Evolutionary conservation across 192 early-diverging fungal species (phyloP).

Genomic region (Backusella westeae): DNA sequence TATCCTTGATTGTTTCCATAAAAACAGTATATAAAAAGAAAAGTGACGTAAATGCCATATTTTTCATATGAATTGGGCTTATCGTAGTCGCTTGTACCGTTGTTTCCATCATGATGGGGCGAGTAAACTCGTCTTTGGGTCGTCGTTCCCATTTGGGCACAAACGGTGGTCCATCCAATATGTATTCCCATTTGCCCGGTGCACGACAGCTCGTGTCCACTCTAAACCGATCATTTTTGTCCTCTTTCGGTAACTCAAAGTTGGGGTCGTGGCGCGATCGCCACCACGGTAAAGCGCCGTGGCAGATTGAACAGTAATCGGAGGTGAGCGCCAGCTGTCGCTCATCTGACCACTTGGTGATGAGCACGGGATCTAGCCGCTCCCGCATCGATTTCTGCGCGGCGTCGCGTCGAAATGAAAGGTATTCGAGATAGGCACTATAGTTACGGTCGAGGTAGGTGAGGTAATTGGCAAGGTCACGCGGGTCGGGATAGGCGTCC

Average conservation of each 20-base stretch:
- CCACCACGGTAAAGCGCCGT: constrained; percentile 6
- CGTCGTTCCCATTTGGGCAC: not conserved
- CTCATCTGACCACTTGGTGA: constrained; percentile 8
- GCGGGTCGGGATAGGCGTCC: constrained; percentile 24
- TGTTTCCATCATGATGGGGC: not conserved
- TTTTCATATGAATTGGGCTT: not conserved
- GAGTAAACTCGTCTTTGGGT: constrained; percentile 12
- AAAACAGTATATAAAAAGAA: not conserved
- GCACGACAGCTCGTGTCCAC: constrained; percentile 2
- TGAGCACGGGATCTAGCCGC: not conserved
- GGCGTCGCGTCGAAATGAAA: not conserved
- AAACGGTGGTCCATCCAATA: not conserved
- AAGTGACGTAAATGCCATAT: not conserved
- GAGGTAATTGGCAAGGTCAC: constrained; percentile 18
- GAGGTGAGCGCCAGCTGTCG: not conserved
- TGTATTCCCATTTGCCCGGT: constrained; percentile 15
- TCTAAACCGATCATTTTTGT: not conserved
- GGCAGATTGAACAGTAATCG: constrained; percentile 18
- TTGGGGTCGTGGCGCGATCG: not conserved
- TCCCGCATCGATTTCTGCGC: not conserved
- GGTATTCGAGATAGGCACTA: constrained; percentile 12
- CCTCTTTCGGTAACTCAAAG: not conserved
- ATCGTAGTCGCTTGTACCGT: not conserved
- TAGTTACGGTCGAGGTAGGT: constrained; percentile 12
- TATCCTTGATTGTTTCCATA: not conserved